Conservation (phyloP, 257 asterid genomes). For the Coffea canephora region DNA sequence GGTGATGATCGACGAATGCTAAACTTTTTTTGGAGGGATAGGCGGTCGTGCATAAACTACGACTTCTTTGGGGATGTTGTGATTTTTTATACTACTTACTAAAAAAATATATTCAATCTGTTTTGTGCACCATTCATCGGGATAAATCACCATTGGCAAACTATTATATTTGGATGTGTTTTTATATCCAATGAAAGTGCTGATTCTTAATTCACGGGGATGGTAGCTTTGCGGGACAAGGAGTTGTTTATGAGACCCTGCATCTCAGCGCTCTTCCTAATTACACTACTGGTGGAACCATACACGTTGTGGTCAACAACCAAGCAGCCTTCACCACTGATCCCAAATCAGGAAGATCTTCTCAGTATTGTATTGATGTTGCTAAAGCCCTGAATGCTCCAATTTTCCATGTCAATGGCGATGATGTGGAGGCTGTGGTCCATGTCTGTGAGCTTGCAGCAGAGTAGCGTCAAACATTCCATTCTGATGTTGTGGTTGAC, state of each 20-base stretch:
- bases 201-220: slow-evolving; percentile 71
- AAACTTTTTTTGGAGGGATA: no score
- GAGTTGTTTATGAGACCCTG: slow-evolving; percentile 95
- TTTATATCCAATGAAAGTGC: no score
- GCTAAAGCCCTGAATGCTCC: slow-evolving; percentile 95
- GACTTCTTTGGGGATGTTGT: no score
- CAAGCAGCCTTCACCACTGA: slow-evolving; percentile 98
- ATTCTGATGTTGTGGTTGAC: slow-evolving; percentile 92
- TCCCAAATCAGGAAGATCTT: slow-evolving; percentile 89
- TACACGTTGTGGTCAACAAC: slow-evolving; percentile 94
- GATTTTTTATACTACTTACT: no score
- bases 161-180: no score
- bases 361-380: slow-evolving; percentile 95
- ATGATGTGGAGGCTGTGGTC: slow-evolving; percentile 93
- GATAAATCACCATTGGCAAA: no score
- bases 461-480: slow-evolving; percentile 95
- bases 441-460: slow-evolving; percentile 96
- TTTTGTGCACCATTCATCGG: no score
- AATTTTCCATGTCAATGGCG: slow-evolving; percentile 95
- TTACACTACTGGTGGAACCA: slow-evolving; percentile 92
- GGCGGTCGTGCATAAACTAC: no score
- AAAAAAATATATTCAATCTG: no score
- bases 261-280: slow-evolving; percentile 99
- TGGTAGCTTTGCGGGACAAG: slow-evolving; percentile 98
- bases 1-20: no score